Base-by-base conservation (phyloP, 2,329 filamentous ascomycete species). In the Ophiostoma fasciatum region DNA sequence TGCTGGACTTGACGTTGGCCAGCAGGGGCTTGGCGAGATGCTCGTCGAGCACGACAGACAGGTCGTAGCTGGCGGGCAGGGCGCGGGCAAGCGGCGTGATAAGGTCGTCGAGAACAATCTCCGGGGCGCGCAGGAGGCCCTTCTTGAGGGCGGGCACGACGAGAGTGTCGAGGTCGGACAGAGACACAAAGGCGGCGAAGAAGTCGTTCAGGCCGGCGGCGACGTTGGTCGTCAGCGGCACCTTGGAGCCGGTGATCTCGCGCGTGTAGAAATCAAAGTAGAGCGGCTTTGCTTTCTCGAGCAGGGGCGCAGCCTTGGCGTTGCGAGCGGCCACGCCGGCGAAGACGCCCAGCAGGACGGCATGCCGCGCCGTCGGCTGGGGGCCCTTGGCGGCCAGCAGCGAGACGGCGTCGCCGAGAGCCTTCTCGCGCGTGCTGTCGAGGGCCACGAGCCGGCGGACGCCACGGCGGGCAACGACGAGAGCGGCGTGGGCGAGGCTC, bases 1-100 rank as follows among this genome's bases (percentile, higher is more conserved):
- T 96, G 50, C 81, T 87, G 2, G 90, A 96, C 56, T 93, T 94
- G 55, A 87, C 66, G 51, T 85, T 94, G 28, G 84, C 77, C n/a
- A 96, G 59, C 11, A 98, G 62, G 6, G 85, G 83, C 55, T 94
- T 96, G 26, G 92, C 57, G 25, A 98, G 65, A 42, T 80, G 81
- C 19, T 67, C 64, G 35, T 71, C 67, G 14, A 96, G 64, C 5
- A 81, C 60, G 26, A 74, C 70, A 8, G 88, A 88, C 14, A 96
- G 65, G 49, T 98, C 88, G 47, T 90, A 67, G 6, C 63, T 61
- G 20, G 61, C 52, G 1, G 84, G 75, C 7, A 98, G 61, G 20
- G 82, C 73, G 8, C 66, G 56, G 40, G 92, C 66, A 31, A 96
- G 64, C 11, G 79, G 74, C 6, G 78, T 71, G 33, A 96, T 61